Conservation (phyloP, 2,329 filamentous ascomycete species). For the Aureobasidium pullulans region DNA sequence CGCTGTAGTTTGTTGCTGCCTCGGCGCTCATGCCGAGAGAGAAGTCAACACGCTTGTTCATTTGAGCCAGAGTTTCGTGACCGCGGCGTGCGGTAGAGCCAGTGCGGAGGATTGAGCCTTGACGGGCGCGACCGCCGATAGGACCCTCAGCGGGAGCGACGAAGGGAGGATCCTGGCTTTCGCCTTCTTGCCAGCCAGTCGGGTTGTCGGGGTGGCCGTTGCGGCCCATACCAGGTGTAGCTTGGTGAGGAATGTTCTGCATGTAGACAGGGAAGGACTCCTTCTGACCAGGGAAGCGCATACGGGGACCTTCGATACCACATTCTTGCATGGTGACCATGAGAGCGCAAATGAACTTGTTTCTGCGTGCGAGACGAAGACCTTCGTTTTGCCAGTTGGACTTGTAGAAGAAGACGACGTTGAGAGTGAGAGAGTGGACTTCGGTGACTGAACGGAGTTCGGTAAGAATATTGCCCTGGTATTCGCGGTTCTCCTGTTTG, state of each 20-base stretch:
- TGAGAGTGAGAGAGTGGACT: constrained; percentile 78
- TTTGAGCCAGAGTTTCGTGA: constrained; percentile 48
- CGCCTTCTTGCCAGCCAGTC: constrained; percentile 28
- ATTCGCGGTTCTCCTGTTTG: constrained; percentile 77
- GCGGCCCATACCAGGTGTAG: constrained; percentile 35
- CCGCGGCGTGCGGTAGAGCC: constrained; percentile 1
- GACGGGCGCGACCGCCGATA: constrained; percentile 12
- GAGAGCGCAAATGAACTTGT: constrained; percentile 88
- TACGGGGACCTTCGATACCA: constrained; percentile 76
- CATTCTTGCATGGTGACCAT: constrained; percentile 79
- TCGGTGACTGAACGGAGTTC: constrained; percentile 74
- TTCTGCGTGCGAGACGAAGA: constrained; percentile 78
- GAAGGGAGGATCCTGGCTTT: constrained; percentile 34
- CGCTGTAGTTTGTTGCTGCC: constrained; percentile 50
- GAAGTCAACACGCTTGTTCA: constrained; percentile 61
- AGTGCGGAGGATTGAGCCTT: constrained; percentile 14
- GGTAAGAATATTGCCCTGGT: constrained; percentile 76
- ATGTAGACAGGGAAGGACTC: constrained; percentile 61
- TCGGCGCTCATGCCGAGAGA: constrained; percentile 59
- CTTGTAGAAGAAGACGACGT: constrained; percentile 96
- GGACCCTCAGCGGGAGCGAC: constrained; percentile 28
- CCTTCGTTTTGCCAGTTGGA: constrained; percentile 94
- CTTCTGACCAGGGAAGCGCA: constrained; percentile 62
- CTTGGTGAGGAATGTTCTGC: constrained; percentile 42
- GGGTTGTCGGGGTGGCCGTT: constrained; percentile 40